These are phyloP conservation scores for Colletotrichum sp. DNA, from an alignment of 2,329 filamentous ascomycete species.

Conservation along the genomic window DNA sequence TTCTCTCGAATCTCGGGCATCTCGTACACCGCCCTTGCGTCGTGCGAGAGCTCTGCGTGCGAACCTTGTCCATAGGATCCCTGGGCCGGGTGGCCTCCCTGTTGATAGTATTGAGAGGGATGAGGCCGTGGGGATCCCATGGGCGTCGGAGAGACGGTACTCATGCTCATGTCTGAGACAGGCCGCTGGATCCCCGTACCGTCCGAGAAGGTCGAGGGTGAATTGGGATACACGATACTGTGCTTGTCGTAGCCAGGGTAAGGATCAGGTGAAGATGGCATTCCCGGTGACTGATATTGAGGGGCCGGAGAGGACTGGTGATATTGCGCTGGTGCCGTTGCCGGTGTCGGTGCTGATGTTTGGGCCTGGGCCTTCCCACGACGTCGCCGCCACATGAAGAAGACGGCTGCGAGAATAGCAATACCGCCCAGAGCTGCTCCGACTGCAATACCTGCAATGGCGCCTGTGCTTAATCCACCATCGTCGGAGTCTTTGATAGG, in stretches of 20 bases:
- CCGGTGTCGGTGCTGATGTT: background rate
- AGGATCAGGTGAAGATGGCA: background rate
- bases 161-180: background rate
- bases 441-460: conserved; percentile 6
- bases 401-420: background rate
- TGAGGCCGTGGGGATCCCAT: background rate
- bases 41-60: background rate
- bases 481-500: background rate
- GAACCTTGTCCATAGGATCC: background rate
- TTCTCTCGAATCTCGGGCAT: conserved; percentile 3
- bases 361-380: background rate
- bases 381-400: background rate
- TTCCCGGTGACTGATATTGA: background rate
- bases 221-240: background rate
- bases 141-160: background rate
- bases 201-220: background rate
- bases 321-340: background rate
- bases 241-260: background rate
- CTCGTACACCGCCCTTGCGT: background rate
- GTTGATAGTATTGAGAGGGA: background rate
- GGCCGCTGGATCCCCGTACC: background rate
- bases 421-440: background rate
- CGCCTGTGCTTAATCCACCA: background rate
- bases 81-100: background rate
- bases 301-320: background rate